A percentile compares a stretch with the other conserved stretches of the same genome.
phyloP scores from a whole-genome alignment of 768 basidiomycete genomes.

The Podaxis sp. region DNA sequence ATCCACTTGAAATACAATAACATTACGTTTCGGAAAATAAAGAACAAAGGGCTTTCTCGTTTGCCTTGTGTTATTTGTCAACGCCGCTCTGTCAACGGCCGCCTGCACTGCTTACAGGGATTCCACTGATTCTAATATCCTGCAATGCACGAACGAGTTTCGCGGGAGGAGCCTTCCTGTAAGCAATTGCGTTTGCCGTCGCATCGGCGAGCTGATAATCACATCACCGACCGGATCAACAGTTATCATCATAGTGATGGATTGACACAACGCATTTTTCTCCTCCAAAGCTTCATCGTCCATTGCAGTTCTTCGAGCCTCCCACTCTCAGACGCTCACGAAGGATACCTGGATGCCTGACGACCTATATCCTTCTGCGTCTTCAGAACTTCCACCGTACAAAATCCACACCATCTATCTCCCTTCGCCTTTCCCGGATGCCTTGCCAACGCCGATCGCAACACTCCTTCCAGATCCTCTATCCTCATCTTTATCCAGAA shows the following conservation, averaged over 20 bases:
- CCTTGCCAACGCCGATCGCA: conserved; percentile 4
- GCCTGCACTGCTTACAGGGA: too few species aligned
- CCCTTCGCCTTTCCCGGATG: background rate
- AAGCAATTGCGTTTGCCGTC: background rate
- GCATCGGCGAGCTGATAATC: background rate
- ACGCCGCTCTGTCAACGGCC: too few species aligned
- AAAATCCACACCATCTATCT: conserved; percentile 8
- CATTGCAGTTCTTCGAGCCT: background rate
- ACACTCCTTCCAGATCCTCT: conserved; percentile 1
- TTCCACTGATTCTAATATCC: too few species aligned
- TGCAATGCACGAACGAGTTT: background rate
- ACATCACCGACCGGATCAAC: background rate
- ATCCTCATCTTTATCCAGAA: background rate
- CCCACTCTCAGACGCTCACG: background rate
- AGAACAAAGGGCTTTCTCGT: too few species aligned
- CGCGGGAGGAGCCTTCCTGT: background rate
- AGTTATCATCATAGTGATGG: background rate
- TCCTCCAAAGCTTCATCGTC: too few species aligned
- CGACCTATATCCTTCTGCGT: background rate
- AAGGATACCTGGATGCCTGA: background rate
- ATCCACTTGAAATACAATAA: background rate
- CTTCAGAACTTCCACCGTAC: background rate
- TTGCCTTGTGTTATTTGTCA: too few species aligned
- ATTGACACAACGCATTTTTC: too few species aligned
- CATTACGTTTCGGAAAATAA: background rate